Conservation (phyloP, 768 basidiomycete genomes). For the Amanita rimosa region DNA sequence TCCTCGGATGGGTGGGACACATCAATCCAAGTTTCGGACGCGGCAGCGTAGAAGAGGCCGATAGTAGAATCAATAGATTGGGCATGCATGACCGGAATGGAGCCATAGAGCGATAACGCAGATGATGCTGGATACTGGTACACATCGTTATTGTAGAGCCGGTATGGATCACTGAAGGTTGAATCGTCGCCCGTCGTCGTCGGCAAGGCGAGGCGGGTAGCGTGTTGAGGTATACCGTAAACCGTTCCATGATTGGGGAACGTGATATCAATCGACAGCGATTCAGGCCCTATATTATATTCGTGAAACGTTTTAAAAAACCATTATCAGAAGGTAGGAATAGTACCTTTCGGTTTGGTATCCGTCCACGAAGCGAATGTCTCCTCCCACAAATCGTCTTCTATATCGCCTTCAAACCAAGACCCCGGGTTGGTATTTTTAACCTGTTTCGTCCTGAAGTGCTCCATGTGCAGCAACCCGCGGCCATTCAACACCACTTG, state of each 20-base stretch:
- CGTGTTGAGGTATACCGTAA: constrained; percentile 96
- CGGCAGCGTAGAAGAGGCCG: constrained; percentile 79
- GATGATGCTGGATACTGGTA: constrained; percentile 89
- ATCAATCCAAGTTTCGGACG: constrained; percentile 93
- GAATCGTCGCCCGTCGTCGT: constrained; percentile 74
- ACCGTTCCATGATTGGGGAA: constrained; percentile 89
- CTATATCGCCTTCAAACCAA: constrained; percentile 63
- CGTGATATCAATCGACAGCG: constrained; percentile 81
- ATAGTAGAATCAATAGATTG: constrained; percentile 83
- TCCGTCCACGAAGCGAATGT: constrained; percentile 81
- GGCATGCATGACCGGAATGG: constrained; percentile 89
- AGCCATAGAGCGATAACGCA: constrained; percentile 78
- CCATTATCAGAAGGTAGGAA: not conserved
- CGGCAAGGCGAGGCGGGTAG: constrained; percentile 81
- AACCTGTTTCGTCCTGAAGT: constrained; percentile 65
- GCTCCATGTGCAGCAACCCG: constrained; percentile 94
- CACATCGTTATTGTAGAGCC: constrained; percentile 91
- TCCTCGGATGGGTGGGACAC: constrained; percentile 56
- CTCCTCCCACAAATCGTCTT: constrained; percentile 89
- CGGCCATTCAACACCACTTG: constrained; percentile 86
- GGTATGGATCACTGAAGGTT: constrained; percentile 81
- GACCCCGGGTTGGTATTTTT: constrained; percentile 8
- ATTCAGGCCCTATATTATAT: constrained; percentile 94
- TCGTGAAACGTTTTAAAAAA: not conserved
- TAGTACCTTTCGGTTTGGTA: constrained; percentile 85